A percentile compares a stretch with the other conserved stretches of the same genome.
Conservation (phyloP, 805 yeast genomes). For the Teunomyces pallodes region DNA sequence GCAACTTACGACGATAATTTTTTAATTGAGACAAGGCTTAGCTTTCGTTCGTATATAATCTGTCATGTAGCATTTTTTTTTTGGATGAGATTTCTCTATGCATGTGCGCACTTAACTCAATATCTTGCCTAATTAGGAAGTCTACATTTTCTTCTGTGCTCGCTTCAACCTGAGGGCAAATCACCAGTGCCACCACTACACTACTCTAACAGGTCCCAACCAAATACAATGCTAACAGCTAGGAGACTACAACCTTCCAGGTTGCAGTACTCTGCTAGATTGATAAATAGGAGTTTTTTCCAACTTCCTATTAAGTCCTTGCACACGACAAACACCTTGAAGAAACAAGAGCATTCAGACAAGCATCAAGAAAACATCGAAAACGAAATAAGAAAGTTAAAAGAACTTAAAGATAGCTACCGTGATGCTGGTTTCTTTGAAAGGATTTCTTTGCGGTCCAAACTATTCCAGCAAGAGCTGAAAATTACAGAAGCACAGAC, state of each 20-base stretch:
- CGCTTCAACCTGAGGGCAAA: slow-evolving; percentile 10
- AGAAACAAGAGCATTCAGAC: not conserved
- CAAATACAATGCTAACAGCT: not conserved
- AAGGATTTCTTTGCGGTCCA: slow-evolving; percentile 19
- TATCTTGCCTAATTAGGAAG: slow-evolving; percentile 9
- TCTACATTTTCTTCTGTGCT: slow-evolving; percentile 6
- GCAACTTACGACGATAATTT: not conserved
- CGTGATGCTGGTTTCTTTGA: slow-evolving; percentile 24
- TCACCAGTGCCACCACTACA: not conserved
- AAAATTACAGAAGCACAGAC: slow-evolving; percentile 20
- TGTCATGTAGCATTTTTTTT: too few relatives aligned
- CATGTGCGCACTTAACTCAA: not conserved
- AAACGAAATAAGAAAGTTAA: slow-evolving; percentile 20
- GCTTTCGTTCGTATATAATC: too few relatives aligned
- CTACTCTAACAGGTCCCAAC: not conserved
- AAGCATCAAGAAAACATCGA: slow-evolving; percentile 11
- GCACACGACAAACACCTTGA: slow-evolving; percentile 2
- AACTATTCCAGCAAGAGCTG: slow-evolving; percentile 22
- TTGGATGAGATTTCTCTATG: too few relatives aligned
- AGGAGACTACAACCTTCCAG: slow-evolving; percentile 2
- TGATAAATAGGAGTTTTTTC: not conserved
- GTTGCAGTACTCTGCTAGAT: not conserved
- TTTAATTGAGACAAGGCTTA: not conserved
- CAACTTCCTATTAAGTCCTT: slow-evolving; percentile 2
- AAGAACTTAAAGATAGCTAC: slow-evolving; percentile 21